These are phyloP conservation scores for Dendrocalamus sinicus DNA, from an alignment of 176 grass and related monocot genomes.

Conservation along the genomic window DNA sequence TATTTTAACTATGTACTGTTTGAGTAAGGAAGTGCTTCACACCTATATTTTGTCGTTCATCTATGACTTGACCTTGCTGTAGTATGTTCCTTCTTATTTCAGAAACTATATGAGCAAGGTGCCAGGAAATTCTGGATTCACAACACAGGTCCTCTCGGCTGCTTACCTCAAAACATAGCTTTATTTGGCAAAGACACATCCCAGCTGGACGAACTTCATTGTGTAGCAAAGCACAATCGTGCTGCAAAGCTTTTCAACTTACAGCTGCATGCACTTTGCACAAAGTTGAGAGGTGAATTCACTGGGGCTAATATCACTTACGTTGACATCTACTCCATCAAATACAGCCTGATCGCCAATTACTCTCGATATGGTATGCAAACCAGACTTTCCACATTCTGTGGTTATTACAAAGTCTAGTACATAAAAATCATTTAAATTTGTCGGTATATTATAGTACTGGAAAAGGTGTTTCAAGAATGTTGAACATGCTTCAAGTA, in stretches of 20 bases:
- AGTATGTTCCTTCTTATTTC: slow-evolving; percentile 35
- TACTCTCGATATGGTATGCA: slow-evolving; percentile 90
- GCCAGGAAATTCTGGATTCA: slow-evolving; percentile 99
- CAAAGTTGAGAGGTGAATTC: slow-evolving; percentile 69
- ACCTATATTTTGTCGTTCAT: slow-evolving; percentile 14
- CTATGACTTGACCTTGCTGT: background rate
- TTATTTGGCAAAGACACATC: slow-evolving; percentile 82
- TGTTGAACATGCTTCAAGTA: slow-evolving; percentile 22
- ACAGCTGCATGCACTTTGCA: slow-evolving; percentile 87
- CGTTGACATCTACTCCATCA: slow-evolving; percentile 89
- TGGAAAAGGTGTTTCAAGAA: slow-evolving; percentile 8
- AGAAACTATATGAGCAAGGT: slow-evolving; percentile 90
- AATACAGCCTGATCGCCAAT: slow-evolving; percentile 74
- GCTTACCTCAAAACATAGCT: slow-evolving; percentile 89
- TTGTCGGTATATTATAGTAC: background rate
- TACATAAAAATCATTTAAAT: slow-evolving; percentile 10
- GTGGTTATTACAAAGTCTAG: slow-evolving; percentile 14
- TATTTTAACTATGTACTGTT: slow-evolving; percentile 15
- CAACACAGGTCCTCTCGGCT: slow-evolving; percentile 93
- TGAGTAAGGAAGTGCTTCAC: background rate
- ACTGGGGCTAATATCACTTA: slow-evolving; percentile 79
- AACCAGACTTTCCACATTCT: slow-evolving; percentile 16
- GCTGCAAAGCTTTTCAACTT: slow-evolving; percentile 90
- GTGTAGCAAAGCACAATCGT: slow-evolving; percentile 82
- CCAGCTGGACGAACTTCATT: slow-evolving; percentile 78